A percentile compares a stretch with the other conserved stretches of the same genome.
phyloP scores from a whole-genome alignment of 495 filamentous ascomycete genomes.

The Pseudevernia furfuracea region DNA sequence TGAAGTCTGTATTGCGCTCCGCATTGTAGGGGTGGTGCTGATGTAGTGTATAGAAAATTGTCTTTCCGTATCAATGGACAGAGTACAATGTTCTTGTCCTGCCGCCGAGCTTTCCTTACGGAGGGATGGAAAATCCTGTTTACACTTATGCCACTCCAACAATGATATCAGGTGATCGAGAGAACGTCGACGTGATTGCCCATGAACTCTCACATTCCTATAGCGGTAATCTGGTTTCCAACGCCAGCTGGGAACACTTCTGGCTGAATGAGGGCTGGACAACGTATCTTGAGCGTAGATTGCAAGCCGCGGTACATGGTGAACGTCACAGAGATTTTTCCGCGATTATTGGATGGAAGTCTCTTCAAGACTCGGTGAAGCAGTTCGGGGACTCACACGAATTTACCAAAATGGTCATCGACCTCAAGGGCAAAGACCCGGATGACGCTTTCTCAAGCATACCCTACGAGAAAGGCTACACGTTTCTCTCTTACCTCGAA shows the following conservation, averaged over 20 bases:
- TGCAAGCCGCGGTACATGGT: constrained; percentile 49
- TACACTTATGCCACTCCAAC: constrained; percentile 16
- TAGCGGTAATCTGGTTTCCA: constrained; percentile 89
- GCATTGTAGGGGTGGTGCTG: not conserved
- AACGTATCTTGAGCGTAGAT: constrained; percentile 80
- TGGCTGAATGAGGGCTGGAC: constrained; percentile 98
- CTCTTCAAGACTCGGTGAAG: constrained; percentile 64
- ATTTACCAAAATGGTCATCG: constrained; percentile 83
- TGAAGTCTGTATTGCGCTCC: constrained; percentile 37
- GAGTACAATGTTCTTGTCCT: constrained; percentile 90
- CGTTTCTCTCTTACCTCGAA: constrained; percentile 77
- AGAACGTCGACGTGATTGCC: constrained; percentile 94
- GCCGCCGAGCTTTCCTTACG: constrained; percentile 83
- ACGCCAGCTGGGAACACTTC: constrained; percentile 92
- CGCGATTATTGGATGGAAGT: constrained; percentile 55
- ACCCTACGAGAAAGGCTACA: constrained; percentile 68
- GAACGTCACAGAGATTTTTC: constrained; percentile 85
- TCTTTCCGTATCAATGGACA: constrained; percentile 86
- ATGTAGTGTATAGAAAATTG: constrained; percentile 44
- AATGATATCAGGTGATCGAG: constrained; percentile 50
- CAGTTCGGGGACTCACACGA: constrained; percentile 73
- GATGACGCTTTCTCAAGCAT: constrained; percentile 90
- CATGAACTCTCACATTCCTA: constrained; percentile 89
- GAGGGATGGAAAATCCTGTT: constrained; percentile 14
- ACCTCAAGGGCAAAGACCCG: constrained; percentile 82